Conservation (phyloP, 1,139 yeast genomes). For the Debaryomycetaceae sp. region DNA sequence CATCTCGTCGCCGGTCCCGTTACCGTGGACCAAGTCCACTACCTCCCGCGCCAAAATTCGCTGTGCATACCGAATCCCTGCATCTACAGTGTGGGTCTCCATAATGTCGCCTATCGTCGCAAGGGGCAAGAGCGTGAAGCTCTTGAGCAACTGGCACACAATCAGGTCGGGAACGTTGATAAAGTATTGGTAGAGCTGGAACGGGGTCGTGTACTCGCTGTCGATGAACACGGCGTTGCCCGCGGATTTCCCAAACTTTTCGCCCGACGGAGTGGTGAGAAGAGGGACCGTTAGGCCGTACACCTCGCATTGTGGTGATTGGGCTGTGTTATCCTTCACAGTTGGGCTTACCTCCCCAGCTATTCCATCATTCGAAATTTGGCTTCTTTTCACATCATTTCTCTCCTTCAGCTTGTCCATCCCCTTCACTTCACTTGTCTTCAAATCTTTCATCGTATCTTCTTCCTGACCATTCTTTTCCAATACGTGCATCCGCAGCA, state of each 20-base stretch:
- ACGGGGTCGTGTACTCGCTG: slow-evolving; percentile 60
- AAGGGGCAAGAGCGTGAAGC: slow-evolving; percentile 70
- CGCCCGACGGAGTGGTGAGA: slow-evolving; percentile 81
- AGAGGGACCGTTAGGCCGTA: slow-evolving; percentile 87
- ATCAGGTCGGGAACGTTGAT: slow-evolving; percentile 73
- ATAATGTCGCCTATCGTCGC: slow-evolving; percentile 44
- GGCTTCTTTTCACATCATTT: too few species aligned
- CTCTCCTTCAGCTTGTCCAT: slow-evolving; percentile 4
- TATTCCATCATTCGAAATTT: too few species aligned
- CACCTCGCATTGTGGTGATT: too few species aligned
- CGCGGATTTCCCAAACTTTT: slow-evolving; percentile 93
- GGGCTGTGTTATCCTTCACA: too few species aligned
- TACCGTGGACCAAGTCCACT: slow-evolving; percentile 80
- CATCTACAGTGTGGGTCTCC: slow-evolving; percentile 41
- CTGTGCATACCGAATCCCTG: slow-evolving; percentile 64
- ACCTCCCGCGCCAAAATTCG: slow-evolving; percentile 71
- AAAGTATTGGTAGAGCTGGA: slow-evolving; percentile 77
- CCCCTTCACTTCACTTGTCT: slow-evolving; percentile 3
- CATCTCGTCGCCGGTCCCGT: slow-evolving; percentile 60
- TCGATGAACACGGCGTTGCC: slow-evolving; percentile 94
- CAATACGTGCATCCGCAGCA: slow-evolving; percentile 43
- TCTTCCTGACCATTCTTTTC: too few species aligned
- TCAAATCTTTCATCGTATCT: slow-evolving; percentile 8
- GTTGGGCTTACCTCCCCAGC: too few species aligned
- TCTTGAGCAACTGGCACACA: slow-evolving; percentile 54